Conservation (phyloP, 2,329 filamentous ascomycete genomes). For the Fusarium burgessii region DNA sequence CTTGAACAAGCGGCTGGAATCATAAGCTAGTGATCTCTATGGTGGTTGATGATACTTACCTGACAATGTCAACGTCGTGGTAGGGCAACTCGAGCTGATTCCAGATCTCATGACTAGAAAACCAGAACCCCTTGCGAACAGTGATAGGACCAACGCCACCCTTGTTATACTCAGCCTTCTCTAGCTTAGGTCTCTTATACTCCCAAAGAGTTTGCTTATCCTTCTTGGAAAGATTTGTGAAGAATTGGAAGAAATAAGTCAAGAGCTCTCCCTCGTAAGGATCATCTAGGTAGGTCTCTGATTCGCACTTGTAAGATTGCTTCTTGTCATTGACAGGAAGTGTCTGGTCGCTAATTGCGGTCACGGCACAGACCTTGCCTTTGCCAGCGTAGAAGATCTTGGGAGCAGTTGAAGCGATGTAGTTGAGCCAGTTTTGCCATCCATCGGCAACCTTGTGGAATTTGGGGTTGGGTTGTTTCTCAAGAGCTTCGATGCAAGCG, state of each 20-base stretch:
- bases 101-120: slow-evolving; percentile 57
- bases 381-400: slow-evolving; percentile 54
- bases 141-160: slow-evolving; percentile 55
- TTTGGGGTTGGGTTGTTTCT: slow-evolving; percentile 42
- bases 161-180: slow-evolving; percentile 53
- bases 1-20: slow-evolving; percentile 50
- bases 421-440: slow-evolving; percentile 57
- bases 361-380: slow-evolving; percentile 57
- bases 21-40: not conserved
- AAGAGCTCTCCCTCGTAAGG: slow-evolving; percentile 59
- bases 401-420: slow-evolving; percentile 52
- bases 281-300: slow-evolving; percentile 52
- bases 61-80: slow-evolving; percentile 55
- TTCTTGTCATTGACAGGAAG: slow-evolving; percentile 45
- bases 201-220: slow-evolving; percentile 55
- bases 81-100: slow-evolving; percentile 58
- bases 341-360: slow-evolving; percentile 51
- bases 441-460: slow-evolving; percentile 48
- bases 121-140: slow-evolving; percentile 57
- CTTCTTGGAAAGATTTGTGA: slow-evolving; percentile 47
- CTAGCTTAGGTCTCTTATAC: slow-evolving; percentile 53
- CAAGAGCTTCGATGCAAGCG: slow-evolving; percentile 53
- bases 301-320: slow-evolving; percentile 54
- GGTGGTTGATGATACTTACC: slow-evolving; percentile 24
- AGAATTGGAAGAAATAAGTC: slow-evolving; percentile 56